These are phyloP conservation scores for Cucurbita pepo DNA, from an alignment of 306 rosid genomes.

Conservation along the genomic window DNA sequence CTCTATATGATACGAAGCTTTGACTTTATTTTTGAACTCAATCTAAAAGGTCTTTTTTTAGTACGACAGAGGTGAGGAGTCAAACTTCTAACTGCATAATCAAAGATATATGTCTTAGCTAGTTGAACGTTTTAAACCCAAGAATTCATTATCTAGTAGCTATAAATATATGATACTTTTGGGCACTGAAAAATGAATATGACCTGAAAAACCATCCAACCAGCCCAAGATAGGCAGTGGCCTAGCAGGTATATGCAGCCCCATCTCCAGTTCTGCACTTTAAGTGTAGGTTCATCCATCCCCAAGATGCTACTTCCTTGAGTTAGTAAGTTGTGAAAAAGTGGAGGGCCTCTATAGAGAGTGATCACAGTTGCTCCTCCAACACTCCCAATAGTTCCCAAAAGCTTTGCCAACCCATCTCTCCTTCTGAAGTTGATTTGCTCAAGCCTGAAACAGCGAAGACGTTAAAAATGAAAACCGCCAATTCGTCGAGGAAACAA, in stretches of 20 bases:
- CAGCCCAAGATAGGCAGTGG: constrained; percentile 67
- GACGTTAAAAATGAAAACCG: not conserved
- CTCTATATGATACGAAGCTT: not conserved
- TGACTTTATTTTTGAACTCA: not conserved
- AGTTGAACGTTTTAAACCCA: not conserved
- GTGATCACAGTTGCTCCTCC: constrained; percentile 60
- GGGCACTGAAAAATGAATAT: not conserved
- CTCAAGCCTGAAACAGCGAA: constrained; percentile 28
- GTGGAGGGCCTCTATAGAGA: constrained; percentile 64
- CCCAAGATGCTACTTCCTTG: constrained; percentile 13
- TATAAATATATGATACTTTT: not conserved
- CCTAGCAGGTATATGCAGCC: constrained; percentile 57
- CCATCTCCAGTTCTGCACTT: constrained; percentile 42
- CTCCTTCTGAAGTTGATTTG: constrained; percentile 30
- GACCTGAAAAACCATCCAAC: constrained; percentile 73
- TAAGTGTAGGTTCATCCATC: constrained; percentile 20
- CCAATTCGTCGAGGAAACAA: not conserved
- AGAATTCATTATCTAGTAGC: not conserved
- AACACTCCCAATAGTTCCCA: constrained; percentile 57
- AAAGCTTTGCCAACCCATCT: constrained; percentile 54
- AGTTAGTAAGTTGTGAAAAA: constrained; percentile 17
- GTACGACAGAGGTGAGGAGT: not conserved
- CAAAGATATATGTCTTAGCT: too few relatives aligned
- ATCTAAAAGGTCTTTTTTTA: not conserved
- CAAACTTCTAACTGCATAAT: not conserved